These are phyloP conservation scores for Dryadomyces quercivorus DNA, from an alignment of 2,329 filamentous ascomycete species.

Conservation along the genomic window DNA sequence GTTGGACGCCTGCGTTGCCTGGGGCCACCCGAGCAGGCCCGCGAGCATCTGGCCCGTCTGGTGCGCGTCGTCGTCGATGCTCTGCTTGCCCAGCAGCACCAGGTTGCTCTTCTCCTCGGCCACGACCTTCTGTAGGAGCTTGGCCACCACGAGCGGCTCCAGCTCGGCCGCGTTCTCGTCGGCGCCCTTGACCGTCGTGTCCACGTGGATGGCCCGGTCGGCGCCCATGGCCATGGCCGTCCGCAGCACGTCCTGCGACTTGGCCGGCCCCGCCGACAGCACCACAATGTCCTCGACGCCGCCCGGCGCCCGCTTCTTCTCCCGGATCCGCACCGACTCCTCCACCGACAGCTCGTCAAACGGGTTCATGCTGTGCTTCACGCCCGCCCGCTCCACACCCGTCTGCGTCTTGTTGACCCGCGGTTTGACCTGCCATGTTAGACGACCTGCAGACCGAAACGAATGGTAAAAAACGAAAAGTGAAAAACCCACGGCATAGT, in stretches of 20 bases:
- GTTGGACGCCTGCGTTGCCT: slow-evolving; percentile 86
- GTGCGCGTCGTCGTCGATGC: slow-evolving; percentile 88
- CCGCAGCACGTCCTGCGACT: slow-evolving; percentile 76
- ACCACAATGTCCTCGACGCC: slow-evolving; percentile 87
- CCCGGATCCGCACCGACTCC: slow-evolving; percentile 87
- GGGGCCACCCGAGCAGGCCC: slow-evolving; percentile 79
- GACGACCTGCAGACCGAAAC: too few relatives aligned
- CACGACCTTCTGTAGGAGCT: slow-evolving; percentile 70
- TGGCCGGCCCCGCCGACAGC: slow-evolving; percentile 77
- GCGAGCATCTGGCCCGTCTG: slow-evolving; percentile 99
- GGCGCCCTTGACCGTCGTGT: slow-evolving; percentile 48
- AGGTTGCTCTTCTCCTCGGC: slow-evolving; percentile 80
- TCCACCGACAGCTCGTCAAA: slow-evolving; percentile 98
- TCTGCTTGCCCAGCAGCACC: slow-evolving; percentile 92
- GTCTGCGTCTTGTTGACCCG: slow-evolving; percentile 64
- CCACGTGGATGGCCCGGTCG: slow-evolving; percentile 81
- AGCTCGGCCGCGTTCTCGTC: slow-evolving; percentile 64
- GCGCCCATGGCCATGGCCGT: slow-evolving; percentile 99
- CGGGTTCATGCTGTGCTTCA: slow-evolving; percentile 98
- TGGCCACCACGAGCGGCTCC: slow-evolving; percentile 86
- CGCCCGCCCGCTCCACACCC: slow-evolving; percentile 79
- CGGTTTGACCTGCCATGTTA: slow-evolving; percentile 58
- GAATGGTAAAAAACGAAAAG: too few relatives aligned
- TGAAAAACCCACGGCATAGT: slow-evolving; percentile 60
- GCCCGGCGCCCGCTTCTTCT: slow-evolving; percentile 59